Evolutionary conservation across 371 early-diverging fungal species (phyloP).

Genomic region (Mucor piriformis): DNA sequence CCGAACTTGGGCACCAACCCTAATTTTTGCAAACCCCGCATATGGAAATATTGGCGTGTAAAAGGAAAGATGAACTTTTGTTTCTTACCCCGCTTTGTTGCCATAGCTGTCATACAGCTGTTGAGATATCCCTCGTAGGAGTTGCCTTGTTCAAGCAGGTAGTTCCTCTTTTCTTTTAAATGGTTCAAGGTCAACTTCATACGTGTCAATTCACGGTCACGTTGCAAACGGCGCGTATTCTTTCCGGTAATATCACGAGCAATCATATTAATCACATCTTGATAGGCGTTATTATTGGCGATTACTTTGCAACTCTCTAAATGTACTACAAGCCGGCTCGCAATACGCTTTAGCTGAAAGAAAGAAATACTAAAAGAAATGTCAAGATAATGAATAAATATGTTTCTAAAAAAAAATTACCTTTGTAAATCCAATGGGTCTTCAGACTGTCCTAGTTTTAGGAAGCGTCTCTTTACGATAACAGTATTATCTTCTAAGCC

Average conservation of each 20-base stretch:
- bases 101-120: conserved; percentile 85
- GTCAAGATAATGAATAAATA: neutral
- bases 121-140: conserved; percentile 90
- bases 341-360: conserved; percentile 40
- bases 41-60: conserved; percentile 92
- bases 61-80: conserved; percentile 80
- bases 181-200: conserved; percentile 79
- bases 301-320: conserved; percentile 46
- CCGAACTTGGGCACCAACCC: conserved; percentile 96
- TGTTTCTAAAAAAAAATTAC: conserved; percentile 15
- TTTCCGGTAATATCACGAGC: conserved; percentile 93
- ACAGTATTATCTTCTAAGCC: conserved; percentile 15
- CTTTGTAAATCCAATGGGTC: conserved; percentile 39
- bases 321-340: conserved; percentile 32
- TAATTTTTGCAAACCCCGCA: conserved; percentile 78
- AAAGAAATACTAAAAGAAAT: conserved; percentile 32
- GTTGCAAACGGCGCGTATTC: conserved; percentile 80
- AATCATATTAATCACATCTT: conserved; percentile 90
- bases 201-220: conserved; percentile 72
- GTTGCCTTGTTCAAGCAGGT: conserved; percentile 83
- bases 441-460: conserved; percentile 35
- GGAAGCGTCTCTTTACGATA: conserved; percentile 31
- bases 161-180: conserved; percentile 80
- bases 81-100: conserved; percentile 78
- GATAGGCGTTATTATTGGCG: conserved; percentile 57